Evolutionary conservation across 2,329 filamentous ascomycete species (phyloP).

Genomic region (Penicillium sp.): DNA sequence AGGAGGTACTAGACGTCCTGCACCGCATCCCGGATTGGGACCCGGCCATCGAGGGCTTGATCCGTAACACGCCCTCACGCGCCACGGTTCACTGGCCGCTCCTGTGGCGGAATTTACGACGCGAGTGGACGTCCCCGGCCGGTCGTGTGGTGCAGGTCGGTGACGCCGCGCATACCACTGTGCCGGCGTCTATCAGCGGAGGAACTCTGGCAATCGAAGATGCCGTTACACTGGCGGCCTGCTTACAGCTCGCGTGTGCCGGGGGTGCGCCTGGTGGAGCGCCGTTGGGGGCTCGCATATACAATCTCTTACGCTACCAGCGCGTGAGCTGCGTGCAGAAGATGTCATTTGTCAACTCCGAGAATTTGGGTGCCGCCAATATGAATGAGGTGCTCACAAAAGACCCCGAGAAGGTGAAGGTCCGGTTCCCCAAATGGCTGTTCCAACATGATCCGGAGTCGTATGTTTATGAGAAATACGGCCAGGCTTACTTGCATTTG

Average conservation of each 20-base stretch:
- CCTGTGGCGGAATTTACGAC: conserved; percentile 7
- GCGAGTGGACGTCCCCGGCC: conserved; percentile 38
- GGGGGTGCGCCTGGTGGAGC: background rate
- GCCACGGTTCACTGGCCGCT: conserved; percentile 4
- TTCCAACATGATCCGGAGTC: conserved; percentile 14
- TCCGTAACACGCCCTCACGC: conserved; percentile 7
- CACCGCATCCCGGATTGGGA: conserved; percentile 6
- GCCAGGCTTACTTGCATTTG: conserved; percentile 18
- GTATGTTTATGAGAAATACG: conserved; percentile 25
- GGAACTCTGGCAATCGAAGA: conserved; percentile 48
- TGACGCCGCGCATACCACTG: conserved; percentile 48
- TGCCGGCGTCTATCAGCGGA: conserved; percentile 46
- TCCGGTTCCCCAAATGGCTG: conserved; percentile 7
- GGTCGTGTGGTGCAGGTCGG: conserved; percentile 44
- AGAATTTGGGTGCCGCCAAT: background rate
- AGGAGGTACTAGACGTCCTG: background rate
- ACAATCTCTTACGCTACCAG: conserved; percentile 6
- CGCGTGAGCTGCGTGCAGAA: conserved; percentile 12
- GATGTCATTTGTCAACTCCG: conserved; percentile 3
- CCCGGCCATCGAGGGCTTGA: conserved; percentile 6
- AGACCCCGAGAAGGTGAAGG: conserved; percentile 1
- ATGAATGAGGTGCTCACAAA: background rate
- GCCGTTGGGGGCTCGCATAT: background rate
- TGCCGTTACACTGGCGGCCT: conserved; percentile 44
- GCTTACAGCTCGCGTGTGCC: conserved; percentile 23